phyloP scores from a whole-genome alignment of 768 basidiomycete species.

The Amanita phalloides region DNA sequence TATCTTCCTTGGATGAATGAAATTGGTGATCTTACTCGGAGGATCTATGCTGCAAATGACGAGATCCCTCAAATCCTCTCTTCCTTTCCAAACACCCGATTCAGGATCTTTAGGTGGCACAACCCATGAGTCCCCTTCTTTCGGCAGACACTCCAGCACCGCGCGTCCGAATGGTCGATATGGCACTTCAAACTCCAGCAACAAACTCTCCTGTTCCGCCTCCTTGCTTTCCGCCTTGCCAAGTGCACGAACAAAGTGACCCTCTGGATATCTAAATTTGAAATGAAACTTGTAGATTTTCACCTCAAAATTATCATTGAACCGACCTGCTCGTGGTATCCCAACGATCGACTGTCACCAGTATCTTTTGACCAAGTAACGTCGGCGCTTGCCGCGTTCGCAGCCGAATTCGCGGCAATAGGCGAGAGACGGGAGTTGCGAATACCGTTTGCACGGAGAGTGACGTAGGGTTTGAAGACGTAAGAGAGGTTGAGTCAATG shows the following conservation, averaged over 20 bases:
- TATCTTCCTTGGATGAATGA: neutral
- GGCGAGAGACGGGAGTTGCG: constrained; percentile 84
- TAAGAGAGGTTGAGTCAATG: constrained; percentile 82
- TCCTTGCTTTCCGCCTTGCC: constrained; percentile 91
- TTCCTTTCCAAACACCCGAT: constrained; percentile 55
- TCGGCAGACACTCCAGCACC: constrained; percentile 83
- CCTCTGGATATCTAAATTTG: constrained; percentile 69
- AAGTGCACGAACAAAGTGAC: constrained; percentile 89
- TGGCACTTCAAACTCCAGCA: constrained; percentile 92
- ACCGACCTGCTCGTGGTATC: constrained; percentile 55
- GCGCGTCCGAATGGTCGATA: constrained; percentile 96
- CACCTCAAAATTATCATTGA: neutral
- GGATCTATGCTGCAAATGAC: constrained; percentile 97
- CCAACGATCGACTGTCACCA: constrained; percentile 94
- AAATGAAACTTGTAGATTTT: neutral
- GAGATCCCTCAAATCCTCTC: constrained; percentile 80
- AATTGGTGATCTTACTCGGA: constrained; percentile 41
- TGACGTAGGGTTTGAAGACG: constrained; percentile 67
- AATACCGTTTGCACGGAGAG: constrained; percentile 86
- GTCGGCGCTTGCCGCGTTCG: constrained; percentile 90
- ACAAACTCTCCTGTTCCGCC: constrained; percentile 87
- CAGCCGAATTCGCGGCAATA: constrained; percentile 88
- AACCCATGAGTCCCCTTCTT: constrained; percentile 85
- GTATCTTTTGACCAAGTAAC: constrained; percentile 87
- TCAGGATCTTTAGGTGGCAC: constrained; percentile 64